Conservation (phyloP, 2,329 filamentous ascomycete species). For the Fusarium caatingaense region DNA sequence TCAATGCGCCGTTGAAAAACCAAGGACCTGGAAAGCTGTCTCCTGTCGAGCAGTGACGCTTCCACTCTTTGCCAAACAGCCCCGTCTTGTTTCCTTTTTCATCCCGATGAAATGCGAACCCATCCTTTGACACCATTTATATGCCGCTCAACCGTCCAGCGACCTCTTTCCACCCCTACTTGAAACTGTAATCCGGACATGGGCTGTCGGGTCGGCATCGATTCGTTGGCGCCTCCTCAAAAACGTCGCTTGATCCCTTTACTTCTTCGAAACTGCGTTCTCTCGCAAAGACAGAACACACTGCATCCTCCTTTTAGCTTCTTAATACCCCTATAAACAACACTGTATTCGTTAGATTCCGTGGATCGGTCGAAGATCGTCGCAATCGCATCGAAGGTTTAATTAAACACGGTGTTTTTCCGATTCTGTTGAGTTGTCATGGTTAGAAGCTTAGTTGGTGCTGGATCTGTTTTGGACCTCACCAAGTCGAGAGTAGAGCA, state of each 20-base stretch:
- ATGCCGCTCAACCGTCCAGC: slow-evolving; percentile 42
- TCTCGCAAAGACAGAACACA: slow-evolving; percentile 23
- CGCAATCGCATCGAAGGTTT: slow-evolving; percentile 15
- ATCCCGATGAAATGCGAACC: slow-evolving; percentile 47
- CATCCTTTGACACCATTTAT: slow-evolving; percentile 48
- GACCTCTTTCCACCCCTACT: slow-evolving; percentile 13
- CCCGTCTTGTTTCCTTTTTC: slow-evolving; percentile 40
- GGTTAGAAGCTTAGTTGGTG: slow-evolving; percentile 47
- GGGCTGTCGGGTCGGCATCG: slow-evolving; percentile 1
- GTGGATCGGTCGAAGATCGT: slow-evolving; percentile 26
- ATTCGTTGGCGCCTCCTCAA: slow-evolving; percentile 12
- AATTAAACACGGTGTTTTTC: slow-evolving; percentile 59
- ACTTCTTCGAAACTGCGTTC: slow-evolving; percentile 3
- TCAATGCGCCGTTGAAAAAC: slow-evolving; percentile 45
- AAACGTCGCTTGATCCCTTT: neutral
- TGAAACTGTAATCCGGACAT: slow-evolving; percentile 12
- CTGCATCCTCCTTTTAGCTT: slow-evolving; percentile 40
- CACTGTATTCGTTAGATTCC: slow-evolving; percentile 19
- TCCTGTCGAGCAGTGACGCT: slow-evolving; percentile 29
- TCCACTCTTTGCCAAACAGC: slow-evolving; percentile 39
- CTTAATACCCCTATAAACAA: slow-evolving; percentile 15
- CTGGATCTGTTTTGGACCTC: slow-evolving; percentile 53
- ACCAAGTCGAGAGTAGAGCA: slow-evolving; percentile 98
- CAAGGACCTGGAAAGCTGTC: slow-evolving; percentile 37
- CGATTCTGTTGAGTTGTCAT: slow-evolving; percentile 52